Conservation (phyloP, 2,329 filamentous ascomycete genomes). For the Cordyceps militaris region DNA sequence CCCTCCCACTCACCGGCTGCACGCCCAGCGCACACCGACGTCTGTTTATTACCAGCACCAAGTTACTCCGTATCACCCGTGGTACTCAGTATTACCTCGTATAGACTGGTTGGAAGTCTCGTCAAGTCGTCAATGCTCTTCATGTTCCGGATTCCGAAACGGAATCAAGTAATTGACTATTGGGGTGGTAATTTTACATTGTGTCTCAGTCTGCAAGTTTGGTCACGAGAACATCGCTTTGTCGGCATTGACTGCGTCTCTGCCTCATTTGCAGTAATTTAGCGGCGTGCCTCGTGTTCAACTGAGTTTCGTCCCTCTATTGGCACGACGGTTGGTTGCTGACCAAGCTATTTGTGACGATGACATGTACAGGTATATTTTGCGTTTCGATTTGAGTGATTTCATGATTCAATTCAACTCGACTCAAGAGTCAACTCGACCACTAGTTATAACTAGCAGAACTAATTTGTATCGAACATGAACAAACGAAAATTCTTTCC, state of each 20-base stretch:
- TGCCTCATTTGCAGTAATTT: background rate
- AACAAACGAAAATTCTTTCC: background rate
- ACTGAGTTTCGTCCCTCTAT: background rate
- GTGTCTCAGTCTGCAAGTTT: background rate
- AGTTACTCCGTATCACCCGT: background rate
- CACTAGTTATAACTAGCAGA: too few species aligned
- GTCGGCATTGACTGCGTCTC: background rate
- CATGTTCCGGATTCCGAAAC: constrained; percentile 3
- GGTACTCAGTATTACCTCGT: background rate
- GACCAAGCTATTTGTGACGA: background rate
- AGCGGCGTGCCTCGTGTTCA: background rate
- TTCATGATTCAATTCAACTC: too few species aligned
- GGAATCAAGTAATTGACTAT: background rate
- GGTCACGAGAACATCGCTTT: constrained; percentile 9
- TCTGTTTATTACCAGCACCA: too few species aligned
- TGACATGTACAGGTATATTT: background rate
- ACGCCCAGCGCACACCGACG: background rate
- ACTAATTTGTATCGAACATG: background rate
- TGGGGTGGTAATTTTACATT: too few species aligned
- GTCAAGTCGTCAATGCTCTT: background rate
- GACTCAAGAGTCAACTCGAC: too few species aligned
- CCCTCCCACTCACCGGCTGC: background rate
- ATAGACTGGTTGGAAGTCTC: too few species aligned
- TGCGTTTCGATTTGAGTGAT: background rate
- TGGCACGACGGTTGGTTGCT: background rate